Evolutionary conservation across 805 yeast genomes (phyloP).

Genomic region (Starmerella gropengiesseri): DNA sequence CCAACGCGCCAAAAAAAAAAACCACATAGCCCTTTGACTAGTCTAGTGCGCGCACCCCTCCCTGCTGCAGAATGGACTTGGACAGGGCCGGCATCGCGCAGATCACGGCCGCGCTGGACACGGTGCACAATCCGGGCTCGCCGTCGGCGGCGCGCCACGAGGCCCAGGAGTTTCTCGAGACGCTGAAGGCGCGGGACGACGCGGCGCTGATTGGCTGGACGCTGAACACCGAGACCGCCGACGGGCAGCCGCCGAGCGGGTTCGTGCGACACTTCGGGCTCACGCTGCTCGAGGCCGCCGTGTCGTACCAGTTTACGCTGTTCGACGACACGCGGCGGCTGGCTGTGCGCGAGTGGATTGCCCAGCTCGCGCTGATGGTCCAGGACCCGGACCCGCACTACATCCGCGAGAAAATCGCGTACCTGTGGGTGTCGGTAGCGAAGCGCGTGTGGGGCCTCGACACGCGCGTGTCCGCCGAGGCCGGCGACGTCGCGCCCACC

Average conservation of each 20-base stretch:
- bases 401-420: conserved; percentile 79
- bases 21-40: background rate
- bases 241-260: conserved; percentile 31
- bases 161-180: conserved; percentile 59
- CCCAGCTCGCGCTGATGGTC: conserved; percentile 59
- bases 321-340: conserved; percentile 50
- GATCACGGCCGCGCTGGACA: conserved; percentile 62
- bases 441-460: conserved; percentile 80
- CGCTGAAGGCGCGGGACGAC: conserved; percentile 64
- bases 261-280: conserved; percentile 87
- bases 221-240: conserved; percentile 30
- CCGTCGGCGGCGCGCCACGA: conserved; percentile 34
- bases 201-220: conserved; percentile 90
- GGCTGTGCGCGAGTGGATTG: conserved; percentile 73
- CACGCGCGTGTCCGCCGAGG: conserved; percentile 15
- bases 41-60: too few species aligned
- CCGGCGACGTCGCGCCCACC: conserved; percentile 27
- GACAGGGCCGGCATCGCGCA: conserved; percentile 10
- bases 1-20: background rate
- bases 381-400: conserved; percentile 71
- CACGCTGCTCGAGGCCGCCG: conserved; percentile 63
- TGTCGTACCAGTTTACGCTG: conserved; percentile 42
- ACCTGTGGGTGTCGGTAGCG: conserved; percentile 82
- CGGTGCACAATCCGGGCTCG: conserved; percentile 30
- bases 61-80: conserved; percentile 8